phyloP scores from a whole-genome alignment of 148 eudicot species.

The Nyssa sinensis region DNA sequence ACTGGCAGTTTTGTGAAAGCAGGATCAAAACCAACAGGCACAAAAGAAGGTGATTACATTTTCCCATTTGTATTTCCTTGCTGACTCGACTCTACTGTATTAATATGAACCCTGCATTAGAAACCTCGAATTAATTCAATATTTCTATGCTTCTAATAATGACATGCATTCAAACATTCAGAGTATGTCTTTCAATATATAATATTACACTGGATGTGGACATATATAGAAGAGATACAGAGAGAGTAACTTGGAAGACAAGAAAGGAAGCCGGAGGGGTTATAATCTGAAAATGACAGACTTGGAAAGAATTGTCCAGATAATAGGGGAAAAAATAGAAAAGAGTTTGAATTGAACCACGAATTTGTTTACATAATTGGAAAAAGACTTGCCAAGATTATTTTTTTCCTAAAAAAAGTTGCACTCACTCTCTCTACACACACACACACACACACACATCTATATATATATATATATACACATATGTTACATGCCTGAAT shows the following conservation, averaged over 20 bases:
- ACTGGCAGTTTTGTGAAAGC: slow-evolving; percentile 20
- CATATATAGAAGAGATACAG: background rate
- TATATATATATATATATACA: too few species aligned
- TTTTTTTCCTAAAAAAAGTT: too few species aligned
- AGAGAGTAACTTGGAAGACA: background rate
- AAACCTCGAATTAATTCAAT: background rate
- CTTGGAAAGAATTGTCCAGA: background rate
- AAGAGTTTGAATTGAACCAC: background rate
- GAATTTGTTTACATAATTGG: background rate
- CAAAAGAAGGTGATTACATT: background rate
- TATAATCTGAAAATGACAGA: background rate
- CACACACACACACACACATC: too few species aligned
- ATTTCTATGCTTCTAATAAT: background rate
- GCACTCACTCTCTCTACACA: too few species aligned
- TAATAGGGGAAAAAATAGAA: background rate
- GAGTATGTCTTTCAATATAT: background rate
- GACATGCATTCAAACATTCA: background rate
- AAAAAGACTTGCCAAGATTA: background rate
- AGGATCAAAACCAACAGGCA: slow-evolving; percentile 13
- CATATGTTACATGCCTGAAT: too few species aligned
- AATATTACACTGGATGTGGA: background rate
- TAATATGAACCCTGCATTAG: background rate
- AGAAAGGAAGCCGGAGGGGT: background rate
- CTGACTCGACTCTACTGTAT: background rate
- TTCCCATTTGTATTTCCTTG: slow-evolving; percentile 1